A percentile compares a stretch with the other conserved stretches of the same genome.
Conservation (phyloP, 148 eudicot species). For the Agrostemma githago region DNA sequence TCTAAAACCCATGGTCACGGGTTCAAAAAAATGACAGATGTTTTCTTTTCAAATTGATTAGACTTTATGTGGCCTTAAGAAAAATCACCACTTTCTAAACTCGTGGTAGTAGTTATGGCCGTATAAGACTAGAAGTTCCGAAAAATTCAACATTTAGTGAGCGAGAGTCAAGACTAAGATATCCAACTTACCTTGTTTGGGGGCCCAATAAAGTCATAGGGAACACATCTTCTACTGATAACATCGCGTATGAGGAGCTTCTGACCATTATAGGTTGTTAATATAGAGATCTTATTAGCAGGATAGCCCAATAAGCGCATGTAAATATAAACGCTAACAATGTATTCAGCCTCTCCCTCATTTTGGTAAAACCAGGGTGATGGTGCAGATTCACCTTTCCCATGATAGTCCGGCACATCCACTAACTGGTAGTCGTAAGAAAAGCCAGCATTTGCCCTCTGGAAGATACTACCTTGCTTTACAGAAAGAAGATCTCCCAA, state of each 20-base stretch:
- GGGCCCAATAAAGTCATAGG: constrained; percentile 73
- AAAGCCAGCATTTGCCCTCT: constrained; percentile 86
- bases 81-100: no score
- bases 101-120: no score
- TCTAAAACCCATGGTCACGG: neutral
- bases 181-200: constrained; percentile 66
- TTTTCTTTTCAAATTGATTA: no score
- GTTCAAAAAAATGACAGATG: neutral
- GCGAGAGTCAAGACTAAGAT: neutral
- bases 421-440: constrained; percentile 87
- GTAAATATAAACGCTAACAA: constrained; percentile 88
- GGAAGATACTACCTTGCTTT: constrained; percentile 59
- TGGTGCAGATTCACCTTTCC: constrained; percentile 91
- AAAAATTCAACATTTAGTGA: neutral
- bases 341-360: constrained; percentile 95
- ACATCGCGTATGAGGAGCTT: constrained; percentile 96
- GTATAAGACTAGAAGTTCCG: no score
- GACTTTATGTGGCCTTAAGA: no score
- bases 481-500: constrained; percentile 88
- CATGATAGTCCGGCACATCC: constrained; percentile 92
- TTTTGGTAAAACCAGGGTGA: constrained; percentile 99
- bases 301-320: constrained; percentile 97
- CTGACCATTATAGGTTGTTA: constrained; percentile 97
- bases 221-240: constrained; percentile 70
- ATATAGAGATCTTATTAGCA: constrained; percentile 88